Evolutionary conservation across 2,329 filamentous ascomycete genomes (phyloP), one percentile per base, ranked within the genome.

Genomic region (Sclerotinia minor): DNA sequence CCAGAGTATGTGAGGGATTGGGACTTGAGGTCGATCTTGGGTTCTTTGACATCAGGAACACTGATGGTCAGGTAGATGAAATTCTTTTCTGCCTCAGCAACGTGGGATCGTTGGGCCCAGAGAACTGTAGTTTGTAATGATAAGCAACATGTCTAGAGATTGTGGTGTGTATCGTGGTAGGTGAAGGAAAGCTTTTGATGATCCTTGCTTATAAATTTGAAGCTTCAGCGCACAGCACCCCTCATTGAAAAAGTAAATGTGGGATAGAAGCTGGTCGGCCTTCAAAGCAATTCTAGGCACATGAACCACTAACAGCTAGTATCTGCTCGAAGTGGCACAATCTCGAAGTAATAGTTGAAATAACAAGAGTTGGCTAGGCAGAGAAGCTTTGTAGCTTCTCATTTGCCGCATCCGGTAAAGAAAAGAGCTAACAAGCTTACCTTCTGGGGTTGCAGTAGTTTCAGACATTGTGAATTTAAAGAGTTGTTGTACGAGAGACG

Each of bases 61-160:
- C 87, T 87, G 82, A 99, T 92, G 78, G 92, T 96, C 74, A 99
- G 86, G 84, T 93, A 96, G 85, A 99, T 83, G 83, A 92, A 92
- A 86, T 99, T 99, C 85, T 94, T 96, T 79, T 89, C 85, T 67
- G 91, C 79, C 67, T 97, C 94, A 74, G 84, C 83, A 75, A 81
- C 83, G 77, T 89, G 95, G 58, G 94, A 98, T 84, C 95, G 94
- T 85, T 99, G 95, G 73, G 95, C 94, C 95, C 95, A 99, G 81
- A 93, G 91, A 76, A 99, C 95, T 98, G 77, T 55, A 59, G 15
- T 44, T 38, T 41, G 1, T n/a, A 38, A 41, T 41, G 3, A 24
- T 64, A 57, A 67, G 58, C 38, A 13, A 45, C 8, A 26, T 57
- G 21, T 57, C 21, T 38, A 64, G 8, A 41, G n/a, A n/a, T n/a